Conservation (phyloP, 805 yeast species). For the Myxozyma neotropica region DNA sequence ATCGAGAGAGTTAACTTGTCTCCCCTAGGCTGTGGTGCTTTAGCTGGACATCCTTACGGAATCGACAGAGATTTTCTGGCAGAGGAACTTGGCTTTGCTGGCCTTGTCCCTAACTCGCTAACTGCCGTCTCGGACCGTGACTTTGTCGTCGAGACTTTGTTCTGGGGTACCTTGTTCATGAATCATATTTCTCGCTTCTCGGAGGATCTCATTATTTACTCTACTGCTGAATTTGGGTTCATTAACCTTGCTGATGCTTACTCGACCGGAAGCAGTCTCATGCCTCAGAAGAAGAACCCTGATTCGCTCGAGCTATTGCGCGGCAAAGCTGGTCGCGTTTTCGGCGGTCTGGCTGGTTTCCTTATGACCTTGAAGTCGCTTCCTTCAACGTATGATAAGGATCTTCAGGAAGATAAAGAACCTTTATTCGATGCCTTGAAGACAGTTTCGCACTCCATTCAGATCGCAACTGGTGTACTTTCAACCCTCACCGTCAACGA, state of each 20-base stretch:
- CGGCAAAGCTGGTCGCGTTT: conserved; percentile 96
- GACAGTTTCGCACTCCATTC: conserved; percentile 90
- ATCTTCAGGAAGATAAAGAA: conserved; percentile 98
- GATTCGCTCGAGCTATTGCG: conserved; percentile 92
- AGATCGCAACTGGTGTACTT: conserved; percentile 94
- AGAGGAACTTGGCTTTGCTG: conserved; percentile 71
- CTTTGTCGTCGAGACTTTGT: conserved; percentile 91
- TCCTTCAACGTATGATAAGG: conserved; percentile 97
- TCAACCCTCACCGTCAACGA: conserved; percentile 78
- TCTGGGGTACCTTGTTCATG: conserved; percentile 94
- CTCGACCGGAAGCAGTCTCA: conserved; percentile 95
- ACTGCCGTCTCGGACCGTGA: conserved; percentile 98
- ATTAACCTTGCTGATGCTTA: conserved; percentile 93
- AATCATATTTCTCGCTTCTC: conserved; percentile 92
- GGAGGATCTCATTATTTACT: conserved; percentile 93
- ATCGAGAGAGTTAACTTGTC: conserved; percentile 79
- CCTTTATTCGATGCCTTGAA: conserved; percentile 90
- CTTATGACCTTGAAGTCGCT: conserved; percentile 96
- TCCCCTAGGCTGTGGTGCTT: conserved; percentile 96
- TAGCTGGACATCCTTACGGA: conserved; percentile 99
- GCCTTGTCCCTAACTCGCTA: conserved; percentile 91
- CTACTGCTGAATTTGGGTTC: conserved; percentile 97
- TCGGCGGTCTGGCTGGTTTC: conserved; percentile 93
- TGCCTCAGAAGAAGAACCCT: conserved; percentile 99
- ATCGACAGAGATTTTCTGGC: conserved; percentile 93